Percentiles rank a stretch among this genome's conserved stretches.
Conservation (phyloP, 2,329 filamentous ascomycete genomes). For the Elsinoe necatrix region DNA sequence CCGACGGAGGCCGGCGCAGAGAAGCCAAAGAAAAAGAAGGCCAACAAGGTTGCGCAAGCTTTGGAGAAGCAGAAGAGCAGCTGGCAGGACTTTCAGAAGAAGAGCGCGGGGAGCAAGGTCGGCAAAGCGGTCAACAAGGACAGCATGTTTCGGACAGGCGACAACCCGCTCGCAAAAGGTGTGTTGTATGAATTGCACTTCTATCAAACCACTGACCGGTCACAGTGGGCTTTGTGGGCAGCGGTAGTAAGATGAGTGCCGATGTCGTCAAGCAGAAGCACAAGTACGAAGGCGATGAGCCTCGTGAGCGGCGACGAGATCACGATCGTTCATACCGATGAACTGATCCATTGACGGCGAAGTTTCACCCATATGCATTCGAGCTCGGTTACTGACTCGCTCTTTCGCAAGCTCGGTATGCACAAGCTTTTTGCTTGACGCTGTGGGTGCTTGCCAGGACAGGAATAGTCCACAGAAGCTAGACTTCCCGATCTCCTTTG, state of each 20-base stretch:
- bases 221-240: slow-evolving; percentile 89
- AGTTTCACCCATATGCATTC: not conserved
- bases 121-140: slow-evolving; percentile 73
- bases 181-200: too few species aligned
- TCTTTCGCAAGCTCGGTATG: not conserved
- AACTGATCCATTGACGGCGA: not conserved
- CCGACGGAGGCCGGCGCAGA: slow-evolving; percentile 43
- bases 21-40: slow-evolving; percentile 52
- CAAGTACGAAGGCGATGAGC: slow-evolving; percentile 48
- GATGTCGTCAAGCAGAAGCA: slow-evolving; percentile 75
- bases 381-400: not conserved
- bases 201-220: too few species aligned
- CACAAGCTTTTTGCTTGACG: not conserved
- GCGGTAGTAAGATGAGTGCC: slow-evolving; percentile 91
- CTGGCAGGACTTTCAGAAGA: slow-evolving; percentile 87
- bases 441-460: not conserved
- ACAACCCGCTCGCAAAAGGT: slow-evolving; percentile 81
- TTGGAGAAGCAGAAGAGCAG: slow-evolving; percentile 84
- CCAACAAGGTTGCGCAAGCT: slow-evolving; percentile 83
- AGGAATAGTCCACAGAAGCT: too few species aligned
- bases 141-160: slow-evolving; percentile 93
- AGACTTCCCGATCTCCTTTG: too few species aligned
- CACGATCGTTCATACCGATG: not conserved
- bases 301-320: not conserved
- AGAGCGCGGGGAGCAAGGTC: slow-evolving; percentile 43